Conservation (phyloP, 2,329 filamentous ascomycete genomes). For the Tolypocladium tundrense region DNA sequence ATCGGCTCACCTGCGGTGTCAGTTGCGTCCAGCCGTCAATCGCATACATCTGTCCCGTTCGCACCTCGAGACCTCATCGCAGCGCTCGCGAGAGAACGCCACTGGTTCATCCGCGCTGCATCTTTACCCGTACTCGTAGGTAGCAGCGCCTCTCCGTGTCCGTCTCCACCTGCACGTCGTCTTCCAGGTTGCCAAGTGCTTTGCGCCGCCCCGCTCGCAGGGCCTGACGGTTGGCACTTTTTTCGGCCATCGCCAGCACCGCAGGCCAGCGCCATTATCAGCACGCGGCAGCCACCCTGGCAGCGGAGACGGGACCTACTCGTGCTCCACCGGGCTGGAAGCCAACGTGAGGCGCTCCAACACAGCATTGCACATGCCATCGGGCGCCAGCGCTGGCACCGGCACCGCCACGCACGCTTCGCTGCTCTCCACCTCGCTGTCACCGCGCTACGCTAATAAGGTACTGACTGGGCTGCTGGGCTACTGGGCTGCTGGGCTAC, state of each 20-base stretch:
- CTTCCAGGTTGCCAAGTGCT: background rate
- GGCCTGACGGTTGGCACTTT: background rate
- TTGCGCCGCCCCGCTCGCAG: no score
- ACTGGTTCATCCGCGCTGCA: background rate
- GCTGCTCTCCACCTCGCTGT: no score
- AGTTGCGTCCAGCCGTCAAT: background rate
- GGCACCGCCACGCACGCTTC: no score
- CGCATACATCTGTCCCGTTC: no score
- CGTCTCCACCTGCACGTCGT: background rate
- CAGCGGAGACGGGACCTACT: background rate
- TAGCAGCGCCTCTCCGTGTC: no score
- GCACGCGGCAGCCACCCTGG: background rate
- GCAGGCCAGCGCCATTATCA: background rate
- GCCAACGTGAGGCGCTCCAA: background rate
- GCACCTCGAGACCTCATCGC: background rate
- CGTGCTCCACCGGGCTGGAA: background rate
- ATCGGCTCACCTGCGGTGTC: background rate
- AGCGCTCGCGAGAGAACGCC: background rate
- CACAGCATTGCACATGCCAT: background rate
- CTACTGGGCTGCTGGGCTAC: no score
- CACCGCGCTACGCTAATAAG: background rate
- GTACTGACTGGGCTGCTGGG: background rate
- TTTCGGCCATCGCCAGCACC: background rate
- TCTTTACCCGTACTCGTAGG: background rate
- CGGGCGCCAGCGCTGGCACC: background rate